Evolutionary conservation across 441 rosid species (phyloP).

Genomic region (Kokia cookei): DNA sequence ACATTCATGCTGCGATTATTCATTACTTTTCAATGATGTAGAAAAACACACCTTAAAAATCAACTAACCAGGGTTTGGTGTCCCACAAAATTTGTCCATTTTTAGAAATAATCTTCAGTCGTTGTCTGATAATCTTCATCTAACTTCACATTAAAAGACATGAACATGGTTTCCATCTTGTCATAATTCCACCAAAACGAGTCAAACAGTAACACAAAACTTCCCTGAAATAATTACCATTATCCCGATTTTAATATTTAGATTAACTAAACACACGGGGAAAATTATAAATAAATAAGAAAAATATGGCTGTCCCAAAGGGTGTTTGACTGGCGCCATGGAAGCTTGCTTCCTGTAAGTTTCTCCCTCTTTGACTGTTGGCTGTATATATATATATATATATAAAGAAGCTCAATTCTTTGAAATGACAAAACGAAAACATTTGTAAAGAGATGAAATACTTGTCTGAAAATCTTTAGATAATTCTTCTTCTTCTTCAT

Average conservation of each 20-base stretch:
- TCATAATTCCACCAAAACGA: background rate
- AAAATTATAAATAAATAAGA: background rate
- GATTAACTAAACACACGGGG: too few relatives aligned
- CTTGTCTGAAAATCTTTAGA: background rate
- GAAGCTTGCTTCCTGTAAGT: conserved; percentile 4
- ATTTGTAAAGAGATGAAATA: background rate
- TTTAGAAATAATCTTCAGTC: background rate
- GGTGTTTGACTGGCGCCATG: background rate
- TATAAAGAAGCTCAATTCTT: background rate
- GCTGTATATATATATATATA: background rate
- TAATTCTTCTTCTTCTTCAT: background rate
- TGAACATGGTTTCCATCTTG: background rate
- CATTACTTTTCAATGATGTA: background rate
- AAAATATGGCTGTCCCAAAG: too few relatives aligned
- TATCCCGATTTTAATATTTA: background rate
- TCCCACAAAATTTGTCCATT: background rate
- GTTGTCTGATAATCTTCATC: background rate
- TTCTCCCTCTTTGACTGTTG: background rate
- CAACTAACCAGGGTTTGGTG: background rate
- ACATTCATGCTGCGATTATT: background rate
- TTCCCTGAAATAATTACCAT: background rate
- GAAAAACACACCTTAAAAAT: background rate
- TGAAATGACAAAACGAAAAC: background rate
- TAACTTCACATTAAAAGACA: background rate
- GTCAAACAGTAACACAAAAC: background rate